Percentiles rank a stretch among this genome's conserved stretches.
phyloP scores from a whole-genome alignment of 345 rosid species.

The Eucalyptus tenuipes region DNA sequence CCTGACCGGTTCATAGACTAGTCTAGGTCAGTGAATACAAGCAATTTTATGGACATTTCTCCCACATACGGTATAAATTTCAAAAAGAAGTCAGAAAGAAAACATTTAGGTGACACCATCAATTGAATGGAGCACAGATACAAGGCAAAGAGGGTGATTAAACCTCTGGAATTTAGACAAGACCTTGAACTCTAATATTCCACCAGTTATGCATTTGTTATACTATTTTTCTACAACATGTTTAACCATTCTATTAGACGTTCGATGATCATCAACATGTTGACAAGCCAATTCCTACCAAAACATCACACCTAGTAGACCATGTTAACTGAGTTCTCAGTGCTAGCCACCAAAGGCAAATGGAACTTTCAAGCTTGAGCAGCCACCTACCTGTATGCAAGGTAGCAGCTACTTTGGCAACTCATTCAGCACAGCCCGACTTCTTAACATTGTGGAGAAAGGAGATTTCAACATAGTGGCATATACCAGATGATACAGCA shows the following conservation, averaged over 20 bases:
- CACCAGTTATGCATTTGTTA: not conserved
- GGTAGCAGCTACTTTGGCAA: not conserved
- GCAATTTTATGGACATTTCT: not conserved
- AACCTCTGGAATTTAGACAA: not conserved
- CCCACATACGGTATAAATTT: not conserved
- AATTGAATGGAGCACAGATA: not conserved
- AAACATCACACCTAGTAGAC: not conserved
- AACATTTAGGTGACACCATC: not conserved
- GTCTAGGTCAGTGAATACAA: not conserved
- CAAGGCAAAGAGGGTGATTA: not conserved
- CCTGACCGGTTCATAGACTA: not conserved
- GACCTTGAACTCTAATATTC: not conserved
- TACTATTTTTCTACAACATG: not conserved
- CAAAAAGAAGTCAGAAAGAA: not conserved
- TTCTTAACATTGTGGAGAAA: not conserved
- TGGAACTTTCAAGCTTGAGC: not conserved
- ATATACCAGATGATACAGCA: not conserved
- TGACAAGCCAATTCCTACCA: not conserved
- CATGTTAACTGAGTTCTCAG: not conserved
- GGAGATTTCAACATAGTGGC: not conserved
- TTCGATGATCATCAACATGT: not conserved
- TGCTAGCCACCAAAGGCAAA: not conserved
- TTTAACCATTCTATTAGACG: not conserved
- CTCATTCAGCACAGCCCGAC: not conserved
- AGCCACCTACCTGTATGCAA: not conserved